These are phyloP conservation scores for Aspergillus cavernicola DNA, from an alignment of 495 filamentous ascomycete genomes.

Conservation along the genomic window DNA sequence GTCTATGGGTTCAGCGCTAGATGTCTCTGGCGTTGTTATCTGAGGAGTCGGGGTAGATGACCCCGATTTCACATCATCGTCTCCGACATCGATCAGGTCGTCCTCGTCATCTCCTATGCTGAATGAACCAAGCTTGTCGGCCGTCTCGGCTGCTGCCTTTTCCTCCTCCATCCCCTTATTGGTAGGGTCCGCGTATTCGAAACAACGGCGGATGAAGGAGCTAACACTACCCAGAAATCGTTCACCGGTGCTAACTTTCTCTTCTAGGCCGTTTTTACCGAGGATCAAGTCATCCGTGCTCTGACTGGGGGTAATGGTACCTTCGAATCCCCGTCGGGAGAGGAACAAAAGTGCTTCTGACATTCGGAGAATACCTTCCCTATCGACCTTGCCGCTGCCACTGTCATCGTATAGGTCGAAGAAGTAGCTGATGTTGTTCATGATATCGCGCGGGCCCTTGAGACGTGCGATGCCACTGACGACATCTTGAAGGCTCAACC, in stretches of 20 bases:
- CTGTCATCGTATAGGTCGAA: conserved; percentile 96
- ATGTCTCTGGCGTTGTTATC: conserved; percentile 10
- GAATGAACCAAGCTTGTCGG: conserved; percentile 58
- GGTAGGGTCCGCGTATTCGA: conserved; percentile 97
- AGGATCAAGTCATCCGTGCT: conserved; percentile 33
- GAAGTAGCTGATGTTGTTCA: conserved; percentile 96
- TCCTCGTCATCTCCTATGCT: conserved; percentile 75
- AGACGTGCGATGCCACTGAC: conserved; percentile 85
- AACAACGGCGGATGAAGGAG: conserved; percentile 92
- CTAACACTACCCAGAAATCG: conserved; percentile 86
- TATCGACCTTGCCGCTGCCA: conserved; percentile 87
- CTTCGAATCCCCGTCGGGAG: conserved; percentile 79
- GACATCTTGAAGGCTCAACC: conserved; percentile 81
- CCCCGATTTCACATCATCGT: conserved; percentile 27
- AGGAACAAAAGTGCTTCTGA: conserved; percentile 93
- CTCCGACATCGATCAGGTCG: conserved; percentile 62
- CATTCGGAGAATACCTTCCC: conserved; percentile 91
- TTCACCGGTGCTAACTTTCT: conserved; percentile 59
- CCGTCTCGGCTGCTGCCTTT: conserved; percentile 27
- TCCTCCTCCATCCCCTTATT: conserved; percentile 32
- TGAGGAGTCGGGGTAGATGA: conserved; percentile 15
- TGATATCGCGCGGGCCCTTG: conserved; percentile 90
- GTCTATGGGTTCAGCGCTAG: conserved; percentile 5
- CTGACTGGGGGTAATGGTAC: conserved; percentile 53
- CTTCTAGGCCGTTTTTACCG: conserved; percentile 26